A percentile compares a stretch with the other conserved stretches of the same genome.
phyloP scores from a whole-genome alignment of 1,284 basidiomycete genomes.

The Irpex rosettiformis region DNA sequence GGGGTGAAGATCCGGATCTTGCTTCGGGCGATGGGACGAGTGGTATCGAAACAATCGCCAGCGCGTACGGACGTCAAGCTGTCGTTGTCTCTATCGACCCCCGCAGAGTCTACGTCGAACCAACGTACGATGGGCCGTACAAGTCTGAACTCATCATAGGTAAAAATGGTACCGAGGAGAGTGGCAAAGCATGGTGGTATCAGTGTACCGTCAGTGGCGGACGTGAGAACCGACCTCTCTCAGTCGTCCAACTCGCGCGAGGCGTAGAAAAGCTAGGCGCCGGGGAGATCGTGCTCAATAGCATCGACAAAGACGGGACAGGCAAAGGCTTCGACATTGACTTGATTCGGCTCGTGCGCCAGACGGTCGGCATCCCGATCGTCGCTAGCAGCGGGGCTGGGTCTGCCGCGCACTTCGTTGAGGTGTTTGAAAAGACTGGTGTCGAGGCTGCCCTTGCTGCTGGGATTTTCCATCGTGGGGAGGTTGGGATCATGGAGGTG shows the following conservation, averaged over 20 bases:
- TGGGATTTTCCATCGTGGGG: constrained; percentile 94
- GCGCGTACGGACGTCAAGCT: constrained; percentile 92
- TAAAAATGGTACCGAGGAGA: constrained; percentile 49
- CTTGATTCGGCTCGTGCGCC: constrained; percentile 76
- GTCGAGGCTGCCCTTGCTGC: constrained; percentile 96
- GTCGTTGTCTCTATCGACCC: constrained; percentile 99
- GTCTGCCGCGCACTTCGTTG: constrained; percentile 75
- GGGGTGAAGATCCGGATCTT: constrained; percentile 18
- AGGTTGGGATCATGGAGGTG: constrained; percentile 75
- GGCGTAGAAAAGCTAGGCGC: constrained; percentile 91
- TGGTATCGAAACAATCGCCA: constrained; percentile 92
- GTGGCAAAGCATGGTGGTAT: constrained; percentile 95
- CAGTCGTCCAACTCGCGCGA: constrained; percentile 87
- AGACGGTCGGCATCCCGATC: constrained; percentile 84
- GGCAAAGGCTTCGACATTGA: constrained; percentile 92
- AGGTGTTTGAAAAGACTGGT: constrained; percentile 77
- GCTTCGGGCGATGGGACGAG: constrained; percentile 65
- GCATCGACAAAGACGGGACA: constrained; percentile 95
- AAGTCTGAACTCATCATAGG: constrained; percentile 66
- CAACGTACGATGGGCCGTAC: constrained; percentile 66
- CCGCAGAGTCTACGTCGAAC: constrained; percentile 81
- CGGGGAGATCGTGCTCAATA: constrained; percentile 94
- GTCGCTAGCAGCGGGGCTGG: constrained; percentile 96
- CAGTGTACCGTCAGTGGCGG: constrained; percentile 97
- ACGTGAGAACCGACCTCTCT: constrained; percentile 84